Evolutionary conservation across 2,329 filamentous ascomycete genomes (phyloP).

Genomic region (Colletotrichum sansevieriae): DNA sequence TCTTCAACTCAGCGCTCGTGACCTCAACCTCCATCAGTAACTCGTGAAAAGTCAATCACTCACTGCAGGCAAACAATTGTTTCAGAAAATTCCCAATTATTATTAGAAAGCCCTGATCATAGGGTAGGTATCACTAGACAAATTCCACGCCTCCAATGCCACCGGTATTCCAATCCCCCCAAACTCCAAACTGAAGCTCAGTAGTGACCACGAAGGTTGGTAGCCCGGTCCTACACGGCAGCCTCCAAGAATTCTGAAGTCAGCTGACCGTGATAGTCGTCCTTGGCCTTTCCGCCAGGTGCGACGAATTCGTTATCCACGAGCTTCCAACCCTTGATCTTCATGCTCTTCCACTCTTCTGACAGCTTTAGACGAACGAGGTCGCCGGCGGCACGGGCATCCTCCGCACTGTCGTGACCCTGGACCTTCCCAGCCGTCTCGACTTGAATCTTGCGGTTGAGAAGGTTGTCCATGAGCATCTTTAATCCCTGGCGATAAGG

Average conservation of each 20-base stretch:
- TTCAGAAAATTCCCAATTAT: conserved; percentile 14
- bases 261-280: conserved; percentile 45
- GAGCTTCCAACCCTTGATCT: conserved; percentile 75
- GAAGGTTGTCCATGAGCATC: conserved; percentile 74
- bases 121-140: conserved; percentile 26
- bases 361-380: conserved; percentile 80
- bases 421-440: conserved; percentile 62
- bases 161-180: background rate
- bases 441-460: conserved; percentile 84
- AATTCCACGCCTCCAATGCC: conserved; percentile 27
- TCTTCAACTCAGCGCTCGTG: no score
- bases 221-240: conserved; percentile 27
- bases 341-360: conserved; percentile 77
- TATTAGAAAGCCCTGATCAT: conserved; percentile 18
- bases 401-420: conserved; percentile 94
- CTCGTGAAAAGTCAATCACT: no score
- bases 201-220: background rate
- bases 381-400: conserved; percentile 90
- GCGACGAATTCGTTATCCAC: conserved; percentile 61
- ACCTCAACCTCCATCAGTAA: no score
- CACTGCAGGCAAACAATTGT: no score
- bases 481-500: conserved; percentile 86
- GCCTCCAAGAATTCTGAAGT: conserved; percentile 56
- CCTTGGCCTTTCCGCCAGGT: conserved; percentile 47
- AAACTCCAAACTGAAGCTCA: conserved; percentile 28